Conservation (phyloP, 2,329 filamentous ascomycete genomes). For the Rutstroemia sp. region DNA sequence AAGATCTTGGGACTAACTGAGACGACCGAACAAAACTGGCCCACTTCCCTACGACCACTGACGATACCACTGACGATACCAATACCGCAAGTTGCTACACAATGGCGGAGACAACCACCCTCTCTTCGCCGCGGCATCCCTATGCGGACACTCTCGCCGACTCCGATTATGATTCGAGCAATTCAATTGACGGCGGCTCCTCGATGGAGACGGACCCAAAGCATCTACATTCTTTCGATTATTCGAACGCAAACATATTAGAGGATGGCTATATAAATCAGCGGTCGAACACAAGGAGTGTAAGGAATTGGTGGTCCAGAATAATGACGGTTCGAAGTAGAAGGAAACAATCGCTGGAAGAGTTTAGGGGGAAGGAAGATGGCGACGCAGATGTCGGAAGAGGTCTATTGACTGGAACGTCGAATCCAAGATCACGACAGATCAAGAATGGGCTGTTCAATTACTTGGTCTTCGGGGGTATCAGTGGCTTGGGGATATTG, state of each 20-base stretch:
- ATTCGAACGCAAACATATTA: conserved; percentile 8
- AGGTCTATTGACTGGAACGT: conserved; percentile 8
- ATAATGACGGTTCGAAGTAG: neutral
- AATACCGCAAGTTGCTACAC: neutral
- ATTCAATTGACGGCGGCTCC: neutral
- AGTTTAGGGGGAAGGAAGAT: neutral
- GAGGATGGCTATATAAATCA: conserved; percentile 11
- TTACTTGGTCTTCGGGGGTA: conserved; percentile 31
- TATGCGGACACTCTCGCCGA: neutral
- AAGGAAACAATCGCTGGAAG: conserved; percentile 3
- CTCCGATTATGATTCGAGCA: neutral
- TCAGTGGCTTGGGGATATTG: conserved; percentile 32
- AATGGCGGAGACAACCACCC: neutral
- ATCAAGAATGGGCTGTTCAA: conserved; percentile 19
- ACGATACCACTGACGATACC: neutral
- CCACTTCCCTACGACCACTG: neutral
- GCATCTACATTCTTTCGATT: conserved; percentile 4
- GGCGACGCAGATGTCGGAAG: neutral
- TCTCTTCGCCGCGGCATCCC: neutral
- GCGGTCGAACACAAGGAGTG: conserved; percentile 8
- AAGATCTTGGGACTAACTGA: too few relatives aligned
- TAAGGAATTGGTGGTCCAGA: conserved; percentile 7
- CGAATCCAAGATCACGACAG: conserved; percentile 1
- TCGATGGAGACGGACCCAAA: neutral
- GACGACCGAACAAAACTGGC: neutral